Conservation (phyloP, 805 yeast genomes). For the Teunomyces tritomae region DNA sequence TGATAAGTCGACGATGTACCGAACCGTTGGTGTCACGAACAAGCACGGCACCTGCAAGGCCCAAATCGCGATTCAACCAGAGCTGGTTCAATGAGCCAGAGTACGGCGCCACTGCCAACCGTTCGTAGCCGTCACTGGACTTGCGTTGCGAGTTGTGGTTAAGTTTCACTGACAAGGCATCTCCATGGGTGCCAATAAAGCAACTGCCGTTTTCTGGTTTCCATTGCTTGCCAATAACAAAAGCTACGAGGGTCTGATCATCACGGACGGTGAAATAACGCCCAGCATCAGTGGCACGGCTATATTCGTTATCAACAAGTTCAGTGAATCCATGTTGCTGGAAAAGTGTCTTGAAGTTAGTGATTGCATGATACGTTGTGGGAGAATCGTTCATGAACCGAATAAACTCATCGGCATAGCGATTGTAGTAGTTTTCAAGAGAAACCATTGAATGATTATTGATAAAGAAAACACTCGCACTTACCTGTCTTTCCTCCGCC, state of each 20-base stretch:
- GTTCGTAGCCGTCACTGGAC: conserved; percentile 30
- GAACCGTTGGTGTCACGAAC: conserved; percentile 21
- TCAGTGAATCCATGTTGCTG: conserved; percentile 27
- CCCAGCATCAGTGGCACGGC: conserved; percentile 13
- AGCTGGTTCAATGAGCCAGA: conserved; percentile 32
- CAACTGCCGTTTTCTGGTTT: conserved; percentile 25
- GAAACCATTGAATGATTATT: neutral
- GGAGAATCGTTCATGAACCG: conserved; percentile 36
- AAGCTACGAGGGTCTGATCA: conserved; percentile 36
- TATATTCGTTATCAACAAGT: conserved; percentile 20
- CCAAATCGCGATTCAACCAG: conserved; percentile 44
- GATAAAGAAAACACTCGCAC: too few species aligned
- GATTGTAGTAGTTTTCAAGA: conserved; percentile 13
- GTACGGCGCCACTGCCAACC: conserved; percentile 41
- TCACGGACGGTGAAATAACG: conserved; percentile 29
- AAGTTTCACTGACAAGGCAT: conserved; percentile 36
- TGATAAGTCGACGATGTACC: conserved; percentile 24
- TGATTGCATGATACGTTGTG: conserved; percentile 39
- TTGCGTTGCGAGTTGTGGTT: conserved; percentile 25
- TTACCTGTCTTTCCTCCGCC: too few species aligned
- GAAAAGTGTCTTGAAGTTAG: conserved; percentile 21
- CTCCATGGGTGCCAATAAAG: conserved; percentile 34
- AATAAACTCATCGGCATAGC: conserved; percentile 22
- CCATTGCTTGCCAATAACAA: conserved; percentile 39
- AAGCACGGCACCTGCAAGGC: conserved; percentile 38